Evolutionary conservation across 768 basidiomycete genomes (phyloP).

Genomic region (Rhizopogon salebrosus): DNA sequence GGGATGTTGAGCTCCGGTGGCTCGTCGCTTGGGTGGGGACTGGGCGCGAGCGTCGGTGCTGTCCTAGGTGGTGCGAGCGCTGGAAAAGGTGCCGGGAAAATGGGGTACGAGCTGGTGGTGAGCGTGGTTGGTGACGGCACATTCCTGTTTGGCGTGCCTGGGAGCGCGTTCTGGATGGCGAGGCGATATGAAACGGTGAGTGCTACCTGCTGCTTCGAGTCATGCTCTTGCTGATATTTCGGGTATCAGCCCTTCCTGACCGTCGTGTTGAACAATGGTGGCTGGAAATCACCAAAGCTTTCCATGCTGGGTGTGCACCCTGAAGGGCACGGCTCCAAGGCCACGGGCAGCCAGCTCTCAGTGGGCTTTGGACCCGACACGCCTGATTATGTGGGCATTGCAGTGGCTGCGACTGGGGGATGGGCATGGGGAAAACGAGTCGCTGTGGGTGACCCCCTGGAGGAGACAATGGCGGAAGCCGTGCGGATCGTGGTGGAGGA

Average conservation of each 20-base stretch:
- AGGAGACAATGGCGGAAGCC: constrained; percentile 39
- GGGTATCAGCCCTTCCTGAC: constrained; percentile 59
- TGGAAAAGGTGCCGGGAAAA: constrained; percentile 13
- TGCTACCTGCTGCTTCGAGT: not conserved
- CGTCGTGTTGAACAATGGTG: constrained; percentile 67
- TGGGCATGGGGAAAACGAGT: constrained; percentile 55
- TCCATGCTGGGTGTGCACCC: constrained; percentile 68
- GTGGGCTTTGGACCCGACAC: constrained; percentile 60
- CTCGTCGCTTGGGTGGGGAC: constrained; percentile 62
- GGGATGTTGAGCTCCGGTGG: constrained; percentile 54
- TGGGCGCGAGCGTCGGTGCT: constrained; percentile 62
- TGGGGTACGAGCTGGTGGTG: constrained; percentile 48
- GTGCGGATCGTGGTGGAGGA: constrained; percentile 53
- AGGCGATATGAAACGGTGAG: constrained; percentile 60
- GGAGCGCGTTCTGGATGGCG: constrained; percentile 70
- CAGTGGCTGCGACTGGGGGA: constrained; percentile 61
- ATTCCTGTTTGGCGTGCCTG: constrained; percentile 62
- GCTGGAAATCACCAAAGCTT: constrained; percentile 60
- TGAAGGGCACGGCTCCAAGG: constrained; percentile 43
- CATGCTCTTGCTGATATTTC: not conserved
- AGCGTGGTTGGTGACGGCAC: constrained; percentile 67
- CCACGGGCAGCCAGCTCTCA: constrained; percentile 43
- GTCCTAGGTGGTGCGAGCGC: constrained; percentile 36
- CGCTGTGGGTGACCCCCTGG: constrained; percentile 21
- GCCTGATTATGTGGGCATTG: constrained; percentile 60